Percentiles rank a stretch among this genome's conserved stretches.
phyloP scores from a whole-genome alignment of 371 early-diverging fungal genomes.

The Mucor racemosus region DNA sequence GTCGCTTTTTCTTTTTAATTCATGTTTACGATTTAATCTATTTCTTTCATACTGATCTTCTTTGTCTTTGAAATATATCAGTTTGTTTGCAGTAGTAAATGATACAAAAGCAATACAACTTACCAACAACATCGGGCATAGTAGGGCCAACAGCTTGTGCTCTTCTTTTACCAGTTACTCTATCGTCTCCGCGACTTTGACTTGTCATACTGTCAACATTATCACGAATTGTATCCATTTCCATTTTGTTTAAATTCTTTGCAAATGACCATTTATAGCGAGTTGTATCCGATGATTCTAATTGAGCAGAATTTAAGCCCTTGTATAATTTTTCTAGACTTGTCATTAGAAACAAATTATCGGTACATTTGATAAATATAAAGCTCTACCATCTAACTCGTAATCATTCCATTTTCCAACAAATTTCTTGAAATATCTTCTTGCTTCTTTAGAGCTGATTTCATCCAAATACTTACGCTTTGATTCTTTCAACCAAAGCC shows the following conservation, averaged over 20 bases:
- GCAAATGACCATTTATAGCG: conserved; percentile 82
- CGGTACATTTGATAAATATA: neutral
- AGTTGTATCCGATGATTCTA: conserved; percentile 66
- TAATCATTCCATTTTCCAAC: conserved; percentile 76
- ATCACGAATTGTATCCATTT: conserved; percentile 64
- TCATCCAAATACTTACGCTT: conserved; percentile 80
- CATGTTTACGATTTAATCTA: conserved; percentile 50
- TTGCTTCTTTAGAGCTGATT: conserved; percentile 67
- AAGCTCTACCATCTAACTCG: conserved; percentile 59
- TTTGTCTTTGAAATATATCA: conserved; percentile 31
- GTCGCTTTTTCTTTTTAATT: conserved; percentile 52
- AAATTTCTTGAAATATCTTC: conserved; percentile 79
- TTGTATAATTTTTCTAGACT: conserved; percentile 66
- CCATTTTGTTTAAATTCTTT: conserved; percentile 61
- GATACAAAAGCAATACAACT: neutral
- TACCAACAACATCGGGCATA: conserved; percentile 29
- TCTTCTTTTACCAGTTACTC: conserved; percentile 27
- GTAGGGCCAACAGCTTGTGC: conserved; percentile 36
- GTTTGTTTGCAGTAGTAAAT: neutral
- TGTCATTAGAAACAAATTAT: no score
- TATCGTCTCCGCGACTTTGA: conserved; percentile 20
- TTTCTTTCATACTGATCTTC: conserved; percentile 66
- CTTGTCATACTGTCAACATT: conserved; percentile 69
- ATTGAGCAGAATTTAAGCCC: conserved; percentile 68
- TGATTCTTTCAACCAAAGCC: conserved; percentile 78